Base-by-base conservation (phyloP, 2,329 filamentous ascomycete species). In the Aphanoascus verrucosus region DNA sequence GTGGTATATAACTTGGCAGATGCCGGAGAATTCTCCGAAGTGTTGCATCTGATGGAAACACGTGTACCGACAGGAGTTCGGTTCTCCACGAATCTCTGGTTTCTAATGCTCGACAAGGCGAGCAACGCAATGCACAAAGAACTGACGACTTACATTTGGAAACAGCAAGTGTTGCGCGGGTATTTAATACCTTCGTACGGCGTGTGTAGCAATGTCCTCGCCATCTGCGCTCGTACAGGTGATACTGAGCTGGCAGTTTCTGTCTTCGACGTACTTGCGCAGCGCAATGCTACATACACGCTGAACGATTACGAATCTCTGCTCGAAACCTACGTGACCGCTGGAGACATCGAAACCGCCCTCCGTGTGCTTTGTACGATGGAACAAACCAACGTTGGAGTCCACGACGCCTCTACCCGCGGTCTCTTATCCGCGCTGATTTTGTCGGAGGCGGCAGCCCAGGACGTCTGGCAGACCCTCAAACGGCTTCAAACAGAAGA, bases 221-320 rank as follows among this genome's bases (percentile, higher is more conserved):
- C 80, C 49, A 79, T 86, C 12, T 88, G 88, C 3, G 78, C 88
- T 1, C 78, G 80, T 23, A 69, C 82, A 55, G 82, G 81, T 19
- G 85, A 95, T 64, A 72, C 80, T 1, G 67, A 74, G 0, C 74
- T 96, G 8, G 86, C 85, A 1, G 83, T 82, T 5, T 79, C 84
- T 31, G 85, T 86, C 31, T 80, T 94, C 57, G 77, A 82, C 20
- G 70, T 83, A 50, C 75, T 91, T 15, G 76, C 77, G 3, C 72
- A 77, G 7, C 77, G 81, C 20, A 75, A 75, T 12, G 76, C 78
- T 40, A 74, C 57, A 2, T 60, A 89, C 37, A 73, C 76, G 7
- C 68, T 77, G 5, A 76, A 85, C 57, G 88, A 96, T 64, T 94
- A 93, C 68, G 88, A 94, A 66, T 77, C 84, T 28, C 76, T 96